Percentiles rank a stretch among this genome's conserved stretches.
phyloP scores from a whole-genome alignment of 2,329 filamentous ascomycete species.

The Curvularia verruculosa region DNA sequence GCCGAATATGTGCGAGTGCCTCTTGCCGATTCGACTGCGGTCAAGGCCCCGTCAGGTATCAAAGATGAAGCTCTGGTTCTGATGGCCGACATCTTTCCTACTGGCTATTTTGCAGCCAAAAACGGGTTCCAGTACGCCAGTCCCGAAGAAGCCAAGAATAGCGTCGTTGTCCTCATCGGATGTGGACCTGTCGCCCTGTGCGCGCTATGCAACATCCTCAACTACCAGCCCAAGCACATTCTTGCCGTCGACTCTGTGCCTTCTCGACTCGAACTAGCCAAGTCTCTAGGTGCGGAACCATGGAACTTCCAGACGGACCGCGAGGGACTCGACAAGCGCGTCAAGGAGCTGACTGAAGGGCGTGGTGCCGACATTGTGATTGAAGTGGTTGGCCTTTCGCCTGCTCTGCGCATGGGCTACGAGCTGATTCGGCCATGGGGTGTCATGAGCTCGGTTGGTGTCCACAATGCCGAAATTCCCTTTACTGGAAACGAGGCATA shows the following conservation, averaged over 20 bases:
- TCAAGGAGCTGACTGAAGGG: slow-evolving; percentile 77
- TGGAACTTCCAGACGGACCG: slow-evolving; percentile 76
- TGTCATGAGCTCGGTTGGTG: slow-evolving; percentile 55
- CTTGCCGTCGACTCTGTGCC: slow-evolving; percentile 82
- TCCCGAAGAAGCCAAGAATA: slow-evolving; percentile 64
- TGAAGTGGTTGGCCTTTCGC: slow-evolving; percentile 57
- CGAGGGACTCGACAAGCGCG: slow-evolving; percentile 68
- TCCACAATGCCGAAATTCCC: slow-evolving; percentile 57
- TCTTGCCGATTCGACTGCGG: slow-evolving; percentile 78
- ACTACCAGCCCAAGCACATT: slow-evolving; percentile 75
- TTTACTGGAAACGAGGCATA: slow-evolving; percentile 58
- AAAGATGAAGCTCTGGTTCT: slow-evolving; percentile 77
- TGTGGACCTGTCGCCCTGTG: slow-evolving; percentile 84
- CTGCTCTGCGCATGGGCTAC: slow-evolving; percentile 56
- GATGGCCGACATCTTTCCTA: slow-evolving; percentile 92
- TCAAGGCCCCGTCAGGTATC: slow-evolving; percentile 73
- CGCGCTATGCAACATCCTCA: slow-evolving; percentile 77
- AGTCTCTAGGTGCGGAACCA: slow-evolving; percentile 76
- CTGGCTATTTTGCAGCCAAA: slow-evolving; percentile 79
- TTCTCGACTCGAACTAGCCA: slow-evolving; percentile 74
- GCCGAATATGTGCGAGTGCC: slow-evolving; percentile 79
- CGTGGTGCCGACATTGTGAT: slow-evolving; percentile 86
- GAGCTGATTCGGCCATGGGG: slow-evolving; percentile 59
- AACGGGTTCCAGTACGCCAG: slow-evolving; percentile 74
- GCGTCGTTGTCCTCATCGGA: slow-evolving; percentile 79